Conservation (phyloP, 2,329 filamentous ascomycete species). For the Xylaria multiplex region DNA sequence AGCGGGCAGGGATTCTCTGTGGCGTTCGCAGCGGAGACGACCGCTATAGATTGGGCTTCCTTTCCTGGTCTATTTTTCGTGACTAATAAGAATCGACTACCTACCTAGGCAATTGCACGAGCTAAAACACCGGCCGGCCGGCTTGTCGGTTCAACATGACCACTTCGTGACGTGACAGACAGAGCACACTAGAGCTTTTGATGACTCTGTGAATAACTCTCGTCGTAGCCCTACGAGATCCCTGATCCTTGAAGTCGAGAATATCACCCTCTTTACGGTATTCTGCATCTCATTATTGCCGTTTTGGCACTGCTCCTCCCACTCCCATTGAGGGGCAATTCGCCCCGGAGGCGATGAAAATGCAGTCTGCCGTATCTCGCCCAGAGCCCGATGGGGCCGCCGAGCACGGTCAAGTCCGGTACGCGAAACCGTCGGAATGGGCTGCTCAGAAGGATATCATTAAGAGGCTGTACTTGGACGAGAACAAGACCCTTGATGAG, state of each 20-base stretch:
- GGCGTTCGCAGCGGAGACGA: constrained; percentile 30
- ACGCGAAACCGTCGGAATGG: constrained; percentile 43
- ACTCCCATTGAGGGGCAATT: constrained; percentile 21
- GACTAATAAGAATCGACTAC: constrained; percentile 27
- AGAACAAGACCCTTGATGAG: constrained; percentile 55
- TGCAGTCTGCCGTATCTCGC: constrained; percentile 32
- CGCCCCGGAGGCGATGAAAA: constrained; percentile 25
- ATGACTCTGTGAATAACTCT: constrained; percentile 17
- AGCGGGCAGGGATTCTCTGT: constrained; percentile 30
- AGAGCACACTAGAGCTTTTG: constrained; percentile 15
- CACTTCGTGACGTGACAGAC: constrained; percentile 29
- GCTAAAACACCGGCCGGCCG: constrained; percentile 10
- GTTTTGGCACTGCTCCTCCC: constrained; percentile 18
- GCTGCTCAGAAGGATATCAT: constrained; percentile 47
- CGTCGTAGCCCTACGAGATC: constrained; percentile 19
- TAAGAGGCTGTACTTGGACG: constrained; percentile 53
- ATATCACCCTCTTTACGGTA: background rate
- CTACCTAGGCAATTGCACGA: constrained; percentile 12
- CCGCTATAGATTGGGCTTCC: constrained; percentile 17
- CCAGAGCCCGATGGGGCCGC: constrained; percentile 24
- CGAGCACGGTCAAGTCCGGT: constrained; percentile 35
- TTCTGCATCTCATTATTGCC: constrained; percentile 2
- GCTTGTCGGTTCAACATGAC: constrained; percentile 22
- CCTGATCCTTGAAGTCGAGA: constrained; percentile 3
- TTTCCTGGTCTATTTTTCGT: constrained; percentile 21